Evolutionary conservation across 805 yeast genomes (phyloP), one percentile per base, ranked within the genome.

Genomic region (Cyberlindnera petersonii): DNA sequence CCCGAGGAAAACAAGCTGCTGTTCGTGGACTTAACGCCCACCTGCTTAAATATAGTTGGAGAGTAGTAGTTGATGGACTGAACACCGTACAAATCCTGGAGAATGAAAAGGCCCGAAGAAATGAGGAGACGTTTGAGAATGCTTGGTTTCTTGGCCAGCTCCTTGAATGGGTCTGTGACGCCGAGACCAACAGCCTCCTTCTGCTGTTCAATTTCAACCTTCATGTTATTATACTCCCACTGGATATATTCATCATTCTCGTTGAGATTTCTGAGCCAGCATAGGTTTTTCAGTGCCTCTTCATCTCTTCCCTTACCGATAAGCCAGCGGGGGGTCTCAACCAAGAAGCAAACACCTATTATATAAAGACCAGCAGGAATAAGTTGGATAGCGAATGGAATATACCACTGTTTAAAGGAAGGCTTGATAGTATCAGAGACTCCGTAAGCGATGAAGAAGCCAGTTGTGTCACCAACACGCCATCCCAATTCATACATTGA

Each of bases 11-110:
- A 64, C 23, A 74, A 59, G 5, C 66, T 65, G 0, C 76, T 65
- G 37, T 64, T 60, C 5, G 68, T 50, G 2, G 74, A 71, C 27
- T 58, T 58, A 10, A 74, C 64, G 11, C 80, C 79, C 32, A 74
- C 60, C 4, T 75, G 64, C 44, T 66, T 56, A 53, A 74, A 72
- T 31, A 75, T 63, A 3, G 70, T 63, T 14, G 75, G 75, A 9
- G 77, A 71, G 52, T 74, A 75, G 52, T 75, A 75, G 30, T 68
- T 71, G 42, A 73, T 61, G 26, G 77, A 75, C 46, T 71, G 66
- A 52, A 74, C 68, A 31, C 77, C 77, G 41, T 66, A 67, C 31
- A 71, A 63, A 43, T 70, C 69, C 44, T 70, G 75, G 58, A 71
- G 55, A 34, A 64, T 50, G 42, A 68, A 69, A n/a, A 68, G 49